phyloP scores from a whole-genome alignment of 1,284 basidiomycete species.

The Heterobasidion annosum region DNA sequence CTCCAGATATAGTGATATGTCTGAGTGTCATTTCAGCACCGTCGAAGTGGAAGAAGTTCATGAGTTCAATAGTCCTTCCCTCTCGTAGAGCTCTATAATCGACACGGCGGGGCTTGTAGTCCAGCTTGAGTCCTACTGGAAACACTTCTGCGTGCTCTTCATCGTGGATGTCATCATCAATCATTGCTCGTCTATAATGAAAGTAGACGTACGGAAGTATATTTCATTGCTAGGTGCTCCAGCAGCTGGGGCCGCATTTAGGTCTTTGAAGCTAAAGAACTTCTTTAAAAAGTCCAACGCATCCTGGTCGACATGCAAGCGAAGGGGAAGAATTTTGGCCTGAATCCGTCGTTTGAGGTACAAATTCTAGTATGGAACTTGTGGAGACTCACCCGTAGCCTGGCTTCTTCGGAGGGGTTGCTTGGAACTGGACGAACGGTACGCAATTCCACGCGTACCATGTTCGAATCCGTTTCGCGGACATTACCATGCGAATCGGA shows the following conservation, averaged over 20 bases:
- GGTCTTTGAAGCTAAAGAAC: conserved; percentile 86
- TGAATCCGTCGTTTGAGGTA: conserved; percentile 20
- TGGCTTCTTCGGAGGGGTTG: conserved; percentile 67
- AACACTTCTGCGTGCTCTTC: conserved; percentile 85
- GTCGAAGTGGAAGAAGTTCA: conserved; percentile 99
- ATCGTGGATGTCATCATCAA: not conserved
- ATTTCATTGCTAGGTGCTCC: conserved; percentile 36
- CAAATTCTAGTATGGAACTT: not conserved
- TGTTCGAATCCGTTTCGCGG: conserved; percentile 84
- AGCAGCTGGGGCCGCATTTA: conserved; percentile 28
- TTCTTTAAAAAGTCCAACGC: conserved; percentile 96
- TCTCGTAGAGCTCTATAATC: conserved; percentile 90
- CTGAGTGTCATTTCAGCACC: conserved; percentile 96
- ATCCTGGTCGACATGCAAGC: conserved; percentile 96
- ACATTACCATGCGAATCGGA: conserved; percentile 79
- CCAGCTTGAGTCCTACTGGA: conserved; percentile 86
- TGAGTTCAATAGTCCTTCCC: conserved; percentile 91
- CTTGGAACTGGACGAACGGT: conserved; percentile 64
- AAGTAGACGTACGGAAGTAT: conserved; percentile 58
- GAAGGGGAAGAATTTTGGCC: conserved; percentile 84
- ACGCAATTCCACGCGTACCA: conserved; percentile 83
- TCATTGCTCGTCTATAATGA: not conserved
- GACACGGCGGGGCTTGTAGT: conserved; percentile 97
- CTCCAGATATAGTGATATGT: conserved; percentile 86
- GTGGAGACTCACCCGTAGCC: conserved; percentile 58